Base-by-base conservation (phyloP, 345 rosid species). In the Eutrema yunnanense region DNA sequence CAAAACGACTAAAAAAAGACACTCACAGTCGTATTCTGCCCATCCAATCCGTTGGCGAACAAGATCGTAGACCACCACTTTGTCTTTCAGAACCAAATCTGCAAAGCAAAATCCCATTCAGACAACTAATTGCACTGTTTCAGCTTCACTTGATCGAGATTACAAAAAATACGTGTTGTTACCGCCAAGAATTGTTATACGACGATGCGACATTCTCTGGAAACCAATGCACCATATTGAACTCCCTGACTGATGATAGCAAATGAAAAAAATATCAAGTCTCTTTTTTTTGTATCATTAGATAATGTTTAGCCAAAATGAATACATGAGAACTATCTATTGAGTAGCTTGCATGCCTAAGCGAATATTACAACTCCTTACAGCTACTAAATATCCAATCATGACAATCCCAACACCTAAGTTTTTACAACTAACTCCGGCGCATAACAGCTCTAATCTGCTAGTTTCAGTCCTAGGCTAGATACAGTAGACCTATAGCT, bases 201-300 rank as follows among this genome's bases (percentile, higher is more conserved):
- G 81, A 69, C 90, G 92, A 72, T 89, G 89, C 10, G 78, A 75
- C 74, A 82, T 77, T 71, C 86, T 86, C 65, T 82, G 87, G 71
- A 92, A 85, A 73, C 99, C 99, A 42, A 95, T 83, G 86, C 99
- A 95, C 99, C 99, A 95, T 51, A 82, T 76, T 22, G 86, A 81
- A 75, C 84, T 78, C 62, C 85, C 89, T 27, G 84, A 87, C 99
- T 94, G 84, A 44, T 74, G 70, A 30, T 40, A 37, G 36, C 50
- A 37, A 48, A 37, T 30, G 14, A 65, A 51, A 49, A 49, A 32
- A 2, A 16, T 0, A 53, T 36, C 22, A 50, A 19, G 14, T 13
- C n/a, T 43, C 34, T 41, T n/a, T 62, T 27, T 52, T 41, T 11
- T 8, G 57, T 61, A 46, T 30, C 13, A 69, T 48, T 9, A 62